Base-by-base conservation (phyloP, 108 stramenopile genomes). In the Skeletonema menzelii region DNA sequence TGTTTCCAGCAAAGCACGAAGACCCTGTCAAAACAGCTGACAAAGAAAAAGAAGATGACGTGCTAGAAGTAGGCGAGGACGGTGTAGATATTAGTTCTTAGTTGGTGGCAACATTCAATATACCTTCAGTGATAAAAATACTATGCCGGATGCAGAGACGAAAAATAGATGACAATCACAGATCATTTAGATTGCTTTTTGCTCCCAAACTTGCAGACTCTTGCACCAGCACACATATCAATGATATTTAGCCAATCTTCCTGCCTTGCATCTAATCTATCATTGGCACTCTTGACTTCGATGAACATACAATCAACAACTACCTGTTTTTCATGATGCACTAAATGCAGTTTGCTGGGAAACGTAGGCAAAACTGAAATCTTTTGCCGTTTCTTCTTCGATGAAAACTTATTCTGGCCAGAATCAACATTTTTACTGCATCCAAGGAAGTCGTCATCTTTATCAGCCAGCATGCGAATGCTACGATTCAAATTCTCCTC, bases 231-330 rank as follows among this genome's bases (percentile, higher is more conserved):
- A 34, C 69, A 57, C 2, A 34, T 53, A 56, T 89, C 87, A 19
- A 95, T 49, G 12, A 95, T 82, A 65, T 90, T 92, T 24, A 95
- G 72, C 94, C 94, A 95, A 59, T 91, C 91, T 71, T 92, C 89
- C 70, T 95, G 94, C 56, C 94, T 73, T 0, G 77, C 60, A 75
- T 91, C 91, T 7, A 95, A 67, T 31, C 87, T 82, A 82, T 95
- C 94, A 69, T 91, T 92, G 14, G 65, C 71, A 46, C 89, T 90
- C 70, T 95, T 95, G 0, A 95, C 94, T 66, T 95, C 94, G 0
- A 90, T 86, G 34, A 90, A 85, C 86, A 95, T 81, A 34, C 82
- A 84, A 60, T 95, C 88, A 10, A 84, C 86, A 10, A 27, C 35
- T 27, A 95, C 60, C 27, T 37, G 19, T 27, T 59, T 44, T 4